phyloP scores from a whole-genome alignment of 805 yeast genomes.

The Yarrowia sp. region DNA sequence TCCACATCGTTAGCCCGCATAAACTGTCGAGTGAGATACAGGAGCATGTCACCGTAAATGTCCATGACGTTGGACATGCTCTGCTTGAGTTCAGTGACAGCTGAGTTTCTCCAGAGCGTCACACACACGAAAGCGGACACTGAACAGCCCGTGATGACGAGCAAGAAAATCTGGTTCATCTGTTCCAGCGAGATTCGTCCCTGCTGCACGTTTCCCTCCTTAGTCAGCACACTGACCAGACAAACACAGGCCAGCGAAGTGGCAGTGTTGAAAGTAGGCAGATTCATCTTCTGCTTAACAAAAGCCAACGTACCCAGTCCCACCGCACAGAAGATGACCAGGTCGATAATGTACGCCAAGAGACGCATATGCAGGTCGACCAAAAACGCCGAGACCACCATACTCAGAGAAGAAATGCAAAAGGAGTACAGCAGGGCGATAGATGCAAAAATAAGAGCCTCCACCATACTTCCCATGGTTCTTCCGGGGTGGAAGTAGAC shows the following conservation, averaged over 20 bases:
- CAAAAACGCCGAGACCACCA: slow-evolving; percentile 58
- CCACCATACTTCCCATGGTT: slow-evolving; percentile 80
- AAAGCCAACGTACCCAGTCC: slow-evolving; percentile 73
- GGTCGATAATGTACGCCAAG: slow-evolving; percentile 60
- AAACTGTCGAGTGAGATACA: slow-evolving; percentile 58
- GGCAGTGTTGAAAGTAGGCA: slow-evolving; percentile 79
- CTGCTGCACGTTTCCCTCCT: slow-evolving; percentile 72
- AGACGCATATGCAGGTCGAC: slow-evolving; percentile 57
- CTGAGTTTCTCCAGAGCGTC: slow-evolving; percentile 68
- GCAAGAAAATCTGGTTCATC: slow-evolving; percentile 60
- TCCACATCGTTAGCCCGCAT: slow-evolving; percentile 56
- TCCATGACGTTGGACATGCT: slow-evolving; percentile 60
- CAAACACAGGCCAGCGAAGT: slow-evolving; percentile 78
- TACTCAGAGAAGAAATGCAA: slow-evolving; percentile 59
- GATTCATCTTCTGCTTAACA: slow-evolving; percentile 69
- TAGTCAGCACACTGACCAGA: slow-evolving; percentile 70
- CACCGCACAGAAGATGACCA: slow-evolving; percentile 57
- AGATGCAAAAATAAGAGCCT: slow-evolving; percentile 68
- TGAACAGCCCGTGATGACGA: slow-evolving; percentile 66
- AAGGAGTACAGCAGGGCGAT: slow-evolving; percentile 62
- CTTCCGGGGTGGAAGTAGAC: slow-evolving; percentile 87
- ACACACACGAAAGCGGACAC: slow-evolving; percentile 68
- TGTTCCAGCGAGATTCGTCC: slow-evolving; percentile 63
- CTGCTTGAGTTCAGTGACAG: slow-evolving; percentile 56
- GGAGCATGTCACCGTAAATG: slow-evolving; percentile 59